A percentile compares a stretch with the other conserved stretches of the same genome.
Evolutionary conservation across 2,329 filamentous ascomycete genomes (phyloP).

Genomic region (Colletotrichum chrysophilum): DNA sequence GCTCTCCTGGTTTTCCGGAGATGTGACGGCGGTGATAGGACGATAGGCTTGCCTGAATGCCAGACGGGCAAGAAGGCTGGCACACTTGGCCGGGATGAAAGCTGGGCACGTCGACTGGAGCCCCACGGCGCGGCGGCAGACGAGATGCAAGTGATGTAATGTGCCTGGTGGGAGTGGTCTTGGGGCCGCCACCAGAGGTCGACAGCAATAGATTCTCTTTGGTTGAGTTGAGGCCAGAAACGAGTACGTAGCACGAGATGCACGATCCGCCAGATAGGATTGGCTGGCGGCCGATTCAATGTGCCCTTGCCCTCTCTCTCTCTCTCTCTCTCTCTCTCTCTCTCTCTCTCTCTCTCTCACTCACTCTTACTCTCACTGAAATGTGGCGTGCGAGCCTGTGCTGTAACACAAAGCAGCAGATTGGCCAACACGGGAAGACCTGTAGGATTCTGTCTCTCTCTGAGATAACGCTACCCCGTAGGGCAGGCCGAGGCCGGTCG

Average conservation of each 20-base stretch:
- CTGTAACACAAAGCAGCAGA: constrained; percentile 5
- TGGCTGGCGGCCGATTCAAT: neutral
- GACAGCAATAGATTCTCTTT: neutral
- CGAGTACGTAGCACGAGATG: constrained; percentile 9
- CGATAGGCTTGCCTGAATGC: constrained; percentile 10
- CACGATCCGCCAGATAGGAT: constrained; percentile 9
- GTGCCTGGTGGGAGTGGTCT: constrained; percentile 1
- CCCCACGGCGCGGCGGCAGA: constrained; percentile 14
- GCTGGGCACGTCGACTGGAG: neutral
- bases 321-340: neutral
- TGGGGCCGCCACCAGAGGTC: constrained; percentile 9
- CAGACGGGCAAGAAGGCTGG: neutral
- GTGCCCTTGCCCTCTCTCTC: neutral
- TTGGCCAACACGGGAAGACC: neutral
- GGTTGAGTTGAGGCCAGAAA: neutral
- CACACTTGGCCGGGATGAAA: constrained; percentile 6
- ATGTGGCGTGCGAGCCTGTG: neutral
- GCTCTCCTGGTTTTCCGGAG: neutral
- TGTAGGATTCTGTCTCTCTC: neutral
- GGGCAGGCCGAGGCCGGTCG: constrained; percentile 1
- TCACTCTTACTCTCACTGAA: neutral
- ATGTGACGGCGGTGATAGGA: constrained; percentile 14
- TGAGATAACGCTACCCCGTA: constrained; percentile 1
- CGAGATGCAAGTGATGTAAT: constrained; percentile 19
- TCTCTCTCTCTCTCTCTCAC: neutral